These are phyloP conservation scores for Lagerstroemia speciosa DNA, from an alignment of 345 rosid genomes.

Conservation along the genomic window DNA sequence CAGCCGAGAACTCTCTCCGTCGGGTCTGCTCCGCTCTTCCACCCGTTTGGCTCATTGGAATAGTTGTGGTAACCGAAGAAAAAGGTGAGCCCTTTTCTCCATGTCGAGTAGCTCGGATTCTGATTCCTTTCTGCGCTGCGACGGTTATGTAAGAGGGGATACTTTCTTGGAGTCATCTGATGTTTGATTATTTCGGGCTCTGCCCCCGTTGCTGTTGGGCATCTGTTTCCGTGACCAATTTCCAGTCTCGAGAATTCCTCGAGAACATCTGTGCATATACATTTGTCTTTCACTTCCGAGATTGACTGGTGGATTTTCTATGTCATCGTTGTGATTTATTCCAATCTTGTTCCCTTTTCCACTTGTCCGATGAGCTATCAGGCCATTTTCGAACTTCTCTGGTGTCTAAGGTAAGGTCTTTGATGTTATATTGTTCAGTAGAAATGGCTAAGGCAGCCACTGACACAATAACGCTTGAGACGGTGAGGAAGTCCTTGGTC, in stretches of 20 bases:
- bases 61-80: background rate
- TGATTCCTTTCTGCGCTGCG: background rate
- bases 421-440: background rate
- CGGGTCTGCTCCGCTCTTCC: background rate
- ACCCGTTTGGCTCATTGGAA: background rate
- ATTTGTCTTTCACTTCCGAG: background rate
- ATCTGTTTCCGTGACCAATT: too few species aligned
- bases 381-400: background rate
- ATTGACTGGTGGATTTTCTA: too few species aligned
- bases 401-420: background rate
- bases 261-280: background rate
- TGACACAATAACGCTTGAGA: conserved; percentile 34
- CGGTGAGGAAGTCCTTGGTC: conserved; percentile 50
- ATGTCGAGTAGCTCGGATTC: background rate
- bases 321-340: too few species aligned
- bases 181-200: background rate
- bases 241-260: too few species aligned
- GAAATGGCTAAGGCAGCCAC: conserved; percentile 22
- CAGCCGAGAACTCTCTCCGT: too few species aligned
- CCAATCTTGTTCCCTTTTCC: background rate
- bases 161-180: background rate
- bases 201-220: background rate
- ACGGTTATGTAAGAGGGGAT: background rate
- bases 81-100: background rate
- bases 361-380: background rate